Base-by-base conservation (phyloP, 345 rosid genomes). In the Nephelium lappaceum region DNA sequence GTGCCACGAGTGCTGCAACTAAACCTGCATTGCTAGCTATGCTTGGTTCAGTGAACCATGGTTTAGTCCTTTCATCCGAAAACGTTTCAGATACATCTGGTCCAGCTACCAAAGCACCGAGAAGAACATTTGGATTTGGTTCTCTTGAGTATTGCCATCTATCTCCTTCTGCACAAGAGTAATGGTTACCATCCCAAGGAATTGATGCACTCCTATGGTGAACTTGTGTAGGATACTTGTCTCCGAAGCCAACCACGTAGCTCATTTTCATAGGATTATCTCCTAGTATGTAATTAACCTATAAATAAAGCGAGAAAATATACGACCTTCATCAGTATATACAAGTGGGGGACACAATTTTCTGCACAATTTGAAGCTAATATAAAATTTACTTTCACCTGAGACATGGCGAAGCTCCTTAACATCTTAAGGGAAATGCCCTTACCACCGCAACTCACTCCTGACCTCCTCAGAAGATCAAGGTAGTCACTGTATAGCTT, bases 401-500 rank as follows among this genome's bases (percentile, higher is more conserved):
- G 90, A 73, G 87, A 86, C 63, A 18, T 69, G 71, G 95, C 85
- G 78, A 90, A 88, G 41, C 69, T 79, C 67, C 77, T 72, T 78
- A 91, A 77, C 81, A 72, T 84, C 65, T 84, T 66, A 47, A 80
- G 73, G 7, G 90, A 85, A 75, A 84, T 83, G 18, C 79, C 79
- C 49, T 66, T 73, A n/a, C 42, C 39, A 25, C 61, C 67, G 69
- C 91, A 90, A 79, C 53, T 81, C 45, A 80, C 78, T 43, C 91
- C 90, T 0, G 86, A 80, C 49, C 77, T 83, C 1, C 51, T 74
- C 58, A 84, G 73, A 42, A 90, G 85, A 66, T 85, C 68, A 66
- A 88, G 90, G 79, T 88, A 88, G 85, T 91, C 92, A 14, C 84
- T 80, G 80, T 88, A 90, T 60, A 91, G 74, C 81, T 86, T 91